Evolutionary conservation across 2,329 filamentous ascomycete genomes (phyloP), one percentile per base, ranked within the genome.

Genomic region (Stromatinia cepivora): DNA sequence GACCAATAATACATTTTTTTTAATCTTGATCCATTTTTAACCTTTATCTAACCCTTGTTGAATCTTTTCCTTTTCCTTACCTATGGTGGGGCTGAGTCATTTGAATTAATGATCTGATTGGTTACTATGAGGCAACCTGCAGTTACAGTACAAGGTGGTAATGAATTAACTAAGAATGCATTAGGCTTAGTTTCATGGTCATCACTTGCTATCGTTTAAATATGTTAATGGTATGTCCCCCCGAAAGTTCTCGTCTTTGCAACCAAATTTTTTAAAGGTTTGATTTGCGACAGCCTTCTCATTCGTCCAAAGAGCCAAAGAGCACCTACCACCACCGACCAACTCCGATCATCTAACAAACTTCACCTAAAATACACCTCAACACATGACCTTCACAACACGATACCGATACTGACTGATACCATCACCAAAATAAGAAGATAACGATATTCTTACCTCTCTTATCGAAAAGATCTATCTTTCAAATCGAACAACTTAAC

Each of bases 161-260:
- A 25, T 17, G n/a, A 28, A n/a, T 39, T 2, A 1, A 61, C 66
- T 67, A 67, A 53, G 10, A 4, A 28, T 22, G 28, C 5, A 67
- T 62, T 52, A 11, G 46, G 66, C 17, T 62, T 67, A 67, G 66
- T 8, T 50, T 46, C 66, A 22, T 36, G 66, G 54, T 36, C 66
- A 62, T 31, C 39, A 34, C 45, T 50, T 61, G n/a, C 56, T 22
- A 50, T 67, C 25, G 34, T 69, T 69, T 69, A 69, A 69, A 69
- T 69, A 69, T 69, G 58, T 69, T 50, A 57, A 56, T 57, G 31
- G 39, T 34, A 39, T 31, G 17, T 65, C 59, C 67, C 48, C 67
- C 50, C 52, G 28, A 69, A 65, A 69, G 48, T 50, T 69, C 67
- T 69, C 50, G 52, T 69, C 67, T 69, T 42, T 69, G 67, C 67